Base-by-base conservation (phyloP, 306 rosid species). In the Cicer pinnatifidum region DNA sequence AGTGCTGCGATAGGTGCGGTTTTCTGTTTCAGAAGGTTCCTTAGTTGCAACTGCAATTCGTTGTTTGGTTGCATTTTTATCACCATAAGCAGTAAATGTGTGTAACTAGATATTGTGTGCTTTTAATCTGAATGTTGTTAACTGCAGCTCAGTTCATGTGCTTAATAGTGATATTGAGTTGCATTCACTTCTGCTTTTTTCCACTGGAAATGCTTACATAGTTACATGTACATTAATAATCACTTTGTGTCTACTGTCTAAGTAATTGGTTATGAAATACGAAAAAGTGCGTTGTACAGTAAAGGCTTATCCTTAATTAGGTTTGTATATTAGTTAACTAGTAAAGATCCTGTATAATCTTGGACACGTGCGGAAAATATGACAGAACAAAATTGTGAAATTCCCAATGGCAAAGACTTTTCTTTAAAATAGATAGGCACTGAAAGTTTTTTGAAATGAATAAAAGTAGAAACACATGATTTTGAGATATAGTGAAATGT, bases 1-100 rank as follows among this genome's bases (percentile, higher is more conserved):
- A 85, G 56, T 87, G 99, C 84, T 94, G 99, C 76, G 97, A 91
- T 65, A 87, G 89, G 93, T 89, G 16, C 17, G 50, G 9, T n/a
- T 63, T 54, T 56, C 16, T 5, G 20, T 72, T 65, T 44, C 10
- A 2, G 52, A 51, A 2, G 37, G n/a, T 54, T 62, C 53, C 11
- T 35, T 69, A 7, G 68, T 57, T 28, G 80, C 60, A 47, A 35
- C 59, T 69, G 80, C 66, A 28, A 11, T 56, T 73, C 62, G 10
- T 63, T 68, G 54, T 64, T 66, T 72, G 47, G 41, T 66, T 35
- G 16, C 40, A 15, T 67, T 38, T 13, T 73, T 69, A 23, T 72
- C 6, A 15, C 67, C 6, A 19, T 44, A 9, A 5, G 44, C 12
- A 15, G 69, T 61, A 17, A 56, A 78, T 43, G 23, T 50, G 48